A percentile compares a stretch with the other conserved stretches of the same genome.
Evolutionary conservation across 371 early-diverging fungal species (phyloP).

Genomic region (Gilbertella persicaria): DNA sequence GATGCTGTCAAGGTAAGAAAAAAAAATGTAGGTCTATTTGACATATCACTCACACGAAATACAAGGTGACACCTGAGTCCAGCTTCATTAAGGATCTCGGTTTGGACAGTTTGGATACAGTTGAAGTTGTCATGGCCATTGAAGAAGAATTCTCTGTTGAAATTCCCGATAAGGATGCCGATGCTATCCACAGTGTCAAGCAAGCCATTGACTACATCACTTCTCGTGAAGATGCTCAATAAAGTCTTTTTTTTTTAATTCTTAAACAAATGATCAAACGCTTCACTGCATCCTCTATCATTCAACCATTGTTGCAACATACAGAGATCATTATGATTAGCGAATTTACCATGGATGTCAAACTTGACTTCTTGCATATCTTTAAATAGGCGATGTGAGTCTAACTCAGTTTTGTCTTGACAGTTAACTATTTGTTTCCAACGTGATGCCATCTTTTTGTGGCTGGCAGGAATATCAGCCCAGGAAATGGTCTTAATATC

Average conservation of each 20-base stretch:
- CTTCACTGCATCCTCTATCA: conserved; percentile 36
- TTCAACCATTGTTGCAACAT: conserved; percentile 41
- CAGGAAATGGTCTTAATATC: conserved; percentile 49
- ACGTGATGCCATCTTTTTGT: conserved; percentile 41
- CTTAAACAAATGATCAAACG: conserved; percentile 44
- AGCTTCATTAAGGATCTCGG: conserved; percentile 94
- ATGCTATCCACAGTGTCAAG: conserved; percentile 86
- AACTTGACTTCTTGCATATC: conserved; percentile 44
- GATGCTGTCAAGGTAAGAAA: conserved; percentile 82
- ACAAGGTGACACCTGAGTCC: conserved; percentile 81
- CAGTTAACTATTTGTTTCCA: conserved; percentile 35
- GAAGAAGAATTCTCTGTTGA: conserved; percentile 99
- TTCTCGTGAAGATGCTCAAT: conserved; percentile 79
- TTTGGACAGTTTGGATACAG: conserved; percentile 94
- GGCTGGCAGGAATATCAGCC: conserved; percentile 41
- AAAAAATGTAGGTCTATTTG: neutral
- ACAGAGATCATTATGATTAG: conserved; percentile 37
- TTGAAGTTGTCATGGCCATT: conserved; percentile 98
- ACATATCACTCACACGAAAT: neutral
- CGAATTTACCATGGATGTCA: conserved; percentile 40
- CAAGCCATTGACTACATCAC: conserved; percentile 89
- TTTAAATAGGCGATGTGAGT: conserved; percentile 22
- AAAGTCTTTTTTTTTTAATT: conserved; percentile 27
- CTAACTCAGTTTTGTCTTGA: conserved; percentile 11
- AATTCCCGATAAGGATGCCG: conserved; percentile 96